These are phyloP conservation scores for Sanghuangporus weigelae DNA, from an alignment of 1,284 basidiomycete genomes.

Conservation along the genomic window DNA sequence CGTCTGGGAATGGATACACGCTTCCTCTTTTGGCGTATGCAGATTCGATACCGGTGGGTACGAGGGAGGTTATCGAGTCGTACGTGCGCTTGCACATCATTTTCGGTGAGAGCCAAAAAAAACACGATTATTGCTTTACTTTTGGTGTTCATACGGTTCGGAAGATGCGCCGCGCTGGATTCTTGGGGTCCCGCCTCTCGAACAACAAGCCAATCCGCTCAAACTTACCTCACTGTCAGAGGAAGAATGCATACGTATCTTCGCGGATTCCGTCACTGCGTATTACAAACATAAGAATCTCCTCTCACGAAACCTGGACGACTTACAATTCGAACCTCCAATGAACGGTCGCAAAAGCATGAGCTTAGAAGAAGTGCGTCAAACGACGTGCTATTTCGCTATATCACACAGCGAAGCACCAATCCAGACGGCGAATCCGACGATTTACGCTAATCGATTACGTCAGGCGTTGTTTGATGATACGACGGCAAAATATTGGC, in stretches of 20 bases:
- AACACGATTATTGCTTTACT: background rate
- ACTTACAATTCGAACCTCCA: slow-evolving; percentile 7
- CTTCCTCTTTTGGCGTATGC: slow-evolving; percentile 14
- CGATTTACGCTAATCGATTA: slow-evolving; percentile 9
- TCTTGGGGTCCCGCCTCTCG: background rate
- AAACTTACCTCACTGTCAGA: background rate
- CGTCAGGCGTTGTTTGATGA: slow-evolving; percentile 16
- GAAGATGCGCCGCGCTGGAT: slow-evolving; percentile 18
- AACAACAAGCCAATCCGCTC: background rate
- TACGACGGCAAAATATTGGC: slow-evolving; percentile 6
- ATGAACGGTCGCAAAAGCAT: slow-evolving; percentile 1
- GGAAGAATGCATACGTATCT: slow-evolving; percentile 8
- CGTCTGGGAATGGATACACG: slow-evolving; percentile 13
- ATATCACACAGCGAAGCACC: slow-evolving; percentile 11
- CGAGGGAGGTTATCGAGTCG: slow-evolving; percentile 11
- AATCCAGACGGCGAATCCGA: background rate
- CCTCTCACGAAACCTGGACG: slow-evolving; percentile 6
- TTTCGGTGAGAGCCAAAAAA: slow-evolving; percentile 13
- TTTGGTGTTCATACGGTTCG: background rate
- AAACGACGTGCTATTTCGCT: slow-evolving; percentile 6
- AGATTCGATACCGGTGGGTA: slow-evolving; percentile 7
- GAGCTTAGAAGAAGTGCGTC: slow-evolving; percentile 15
- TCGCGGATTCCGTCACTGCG: slow-evolving; percentile 16
- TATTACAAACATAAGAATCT: slow-evolving; percentile 19
- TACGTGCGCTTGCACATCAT: slow-evolving; percentile 17